Percentiles rank a stretch among this genome's conserved stretches.
phyloP scores from a whole-genome alignment of 768 basidiomycete genomes.

The Kwoniella dendrophila region DNA sequence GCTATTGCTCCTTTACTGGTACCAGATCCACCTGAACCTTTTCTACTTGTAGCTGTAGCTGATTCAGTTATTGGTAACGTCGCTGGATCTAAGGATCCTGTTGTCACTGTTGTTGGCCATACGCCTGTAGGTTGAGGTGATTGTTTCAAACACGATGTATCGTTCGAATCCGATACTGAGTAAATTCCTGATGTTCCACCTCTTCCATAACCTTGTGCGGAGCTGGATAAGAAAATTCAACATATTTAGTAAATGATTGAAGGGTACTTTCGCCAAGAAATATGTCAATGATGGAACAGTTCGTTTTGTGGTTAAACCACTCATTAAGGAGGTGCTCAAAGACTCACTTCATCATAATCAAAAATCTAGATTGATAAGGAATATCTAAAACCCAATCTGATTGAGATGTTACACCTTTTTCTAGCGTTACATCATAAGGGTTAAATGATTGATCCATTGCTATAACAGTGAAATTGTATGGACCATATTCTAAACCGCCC shows the following conservation, averaged over 20 bases:
- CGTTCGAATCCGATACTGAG: slow-evolving; percentile 28
- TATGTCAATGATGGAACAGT: background rate
- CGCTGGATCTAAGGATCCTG: slow-evolving; percentile 28
- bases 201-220: slow-evolving; percentile 32
- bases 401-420: slow-evolving; percentile 11
- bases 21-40: background rate
- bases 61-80: slow-evolving; percentile 27
- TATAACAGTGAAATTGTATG: slow-evolving; percentile 44
- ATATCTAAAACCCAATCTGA: slow-evolving; percentile 43
- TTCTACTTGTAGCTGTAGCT: background rate
- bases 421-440: slow-evolving; percentile 40
- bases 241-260: background rate
- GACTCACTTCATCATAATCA: slow-evolving; percentile 50
- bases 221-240: slow-evolving; percentile 5
- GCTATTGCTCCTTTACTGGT: slow-evolving; percentile 38
- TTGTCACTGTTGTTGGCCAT: slow-evolving; percentile 40
- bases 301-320: background rate
- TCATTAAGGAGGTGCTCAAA: background rate
- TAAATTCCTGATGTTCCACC: slow-evolving; percentile 45
- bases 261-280: background rate
- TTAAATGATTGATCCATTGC: slow-evolving; percentile 42
- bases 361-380: slow-evolving; percentile 41
- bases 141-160: slow-evolving; percentile 23
- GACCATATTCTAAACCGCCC: slow-evolving; percentile 29
- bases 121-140: slow-evolving; percentile 20